Base-by-base conservation (phyloP, 1,139 yeast species). In the Scheffersomyces segobiensis region DNA sequence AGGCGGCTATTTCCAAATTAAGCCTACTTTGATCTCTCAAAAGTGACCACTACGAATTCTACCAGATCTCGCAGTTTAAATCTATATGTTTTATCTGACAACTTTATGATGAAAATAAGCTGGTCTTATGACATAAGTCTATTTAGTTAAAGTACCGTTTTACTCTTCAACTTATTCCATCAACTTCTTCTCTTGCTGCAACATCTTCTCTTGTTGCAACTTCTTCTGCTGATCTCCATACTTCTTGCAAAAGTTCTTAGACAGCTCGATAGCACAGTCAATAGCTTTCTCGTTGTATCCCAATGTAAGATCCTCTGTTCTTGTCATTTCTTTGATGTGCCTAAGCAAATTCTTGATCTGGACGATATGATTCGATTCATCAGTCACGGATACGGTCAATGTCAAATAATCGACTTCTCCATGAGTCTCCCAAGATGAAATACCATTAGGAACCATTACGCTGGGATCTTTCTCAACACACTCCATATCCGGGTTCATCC, bases 371-470 rank as follows among this genome's bases (percentile, higher is more conserved):
- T 64, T 62, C 0, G 67, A 62, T 48, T 55, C 52, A 55, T 66
- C 69, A 8, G 64, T 54, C 10, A 65, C 58, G 5, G 68, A 65
- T 12, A 57, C 54, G 2, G 65, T 46, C 46, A 66, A 57, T 17
- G 62, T 52, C 46, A 65, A 42, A n/a, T 56, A 50, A 55, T 66
- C 69, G 4, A 60, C 53, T 3, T 52, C 54, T 1, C 19, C 48
- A 57, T 61, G 60, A 8, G 50, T 32, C 12, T 53, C 62, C 80
- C 80, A 76, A n/a, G 62, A 60, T 1, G 79, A 70, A 20, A 78
- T 68, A 5, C 80, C 80, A 63, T 77, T 78, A 3, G 82, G 81
- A 49, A 78, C 74, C 52, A 78, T 65, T 5, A 67, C 72, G 52
- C 70, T 70, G 2, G 67, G 61, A 68, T 70, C 55, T 64, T 69